Evolutionary conservation across 176 grass and related monocot species (phyloP), one percentile per base, ranked within the genome.

Genomic region (Rhynchospora pubera): DNA sequence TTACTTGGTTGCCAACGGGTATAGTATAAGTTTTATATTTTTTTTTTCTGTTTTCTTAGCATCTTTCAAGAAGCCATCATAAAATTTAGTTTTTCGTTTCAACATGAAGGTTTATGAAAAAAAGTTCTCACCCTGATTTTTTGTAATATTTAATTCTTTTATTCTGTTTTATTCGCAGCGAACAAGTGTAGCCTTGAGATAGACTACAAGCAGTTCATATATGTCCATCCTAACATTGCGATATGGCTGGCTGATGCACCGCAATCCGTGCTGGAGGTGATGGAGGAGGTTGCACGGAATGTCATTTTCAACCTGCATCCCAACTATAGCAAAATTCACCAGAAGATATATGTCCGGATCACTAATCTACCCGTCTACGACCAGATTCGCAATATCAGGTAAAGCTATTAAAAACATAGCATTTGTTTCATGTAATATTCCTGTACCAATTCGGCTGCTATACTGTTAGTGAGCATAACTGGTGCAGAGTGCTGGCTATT

Each of bases 361-460:
- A 91, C 90, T 70, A 98, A 98, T 74, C 81, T 98, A 89, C 96
- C 92, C 65, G 96, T 99, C n/a, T 95, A 99, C 71, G 96, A 99
- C 85, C 92, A 98, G 59, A 98, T 98, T 67, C 90, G 92, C 67
- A 93, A 93, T 72, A 91, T 99, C 84, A 93, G 96, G 96, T 99
- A 82, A 77, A 70, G 7, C 44, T 43, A 58, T 65, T 87, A 46
- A 62, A 30, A 55, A 30, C 48, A 47, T 76, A 76, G 46, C 30
- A 32, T 30, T 15, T 76, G 3, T 32, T 55, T 28, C 24, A 18
- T 76, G 48, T 56, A 22, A 9, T 53, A 2, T 76, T 30, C 3
- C 1, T 6, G 19, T 52, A 28, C 14, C 48, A 76, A 76, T 56
- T 51, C 53, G 14, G 16, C 7, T 16, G n/a, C 44, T n/a, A 19